A percentile compares a stretch with the other conserved stretches of the same genome.
Conservation (phyloP, 208 protist genomes). For the Leishmania martiniquensis region DNA sequence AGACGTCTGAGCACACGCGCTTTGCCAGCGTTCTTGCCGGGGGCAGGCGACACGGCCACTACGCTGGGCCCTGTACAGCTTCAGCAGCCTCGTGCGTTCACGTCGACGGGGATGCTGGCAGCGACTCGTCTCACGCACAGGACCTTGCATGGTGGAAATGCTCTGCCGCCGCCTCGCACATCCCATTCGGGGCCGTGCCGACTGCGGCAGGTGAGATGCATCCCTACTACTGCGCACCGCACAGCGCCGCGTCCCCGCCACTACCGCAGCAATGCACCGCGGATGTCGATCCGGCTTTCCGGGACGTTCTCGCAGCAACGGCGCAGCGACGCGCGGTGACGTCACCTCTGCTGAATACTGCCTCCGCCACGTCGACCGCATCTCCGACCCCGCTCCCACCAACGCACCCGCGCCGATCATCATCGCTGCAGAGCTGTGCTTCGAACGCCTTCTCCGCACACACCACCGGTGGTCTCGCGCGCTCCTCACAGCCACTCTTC, state of each 20-base stretch:
- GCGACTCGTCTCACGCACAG: neutral
- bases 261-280: neutral
- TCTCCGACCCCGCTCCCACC: slow-evolving; percentile 19
- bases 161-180: neutral
- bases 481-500: neutral
- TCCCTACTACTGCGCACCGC: slow-evolving; percentile 2
- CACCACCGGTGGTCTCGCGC: neutral
- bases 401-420: slow-evolving; percentile 27
- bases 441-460: neutral
- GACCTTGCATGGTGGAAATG: slow-evolving; percentile 6
- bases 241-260: neutral
- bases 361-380: neutral
- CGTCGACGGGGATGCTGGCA: neutral
- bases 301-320: neutral
- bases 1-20: slow-evolving; percentile 25
- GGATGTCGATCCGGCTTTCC: neutral
- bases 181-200: neutral
- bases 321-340: neutral
- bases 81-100: neutral
- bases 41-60: neutral
- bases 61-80: neutral
- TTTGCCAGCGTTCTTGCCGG: slow-evolving; percentile 25
- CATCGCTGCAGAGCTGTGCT: slow-evolving; percentile 9
- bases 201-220: neutral
- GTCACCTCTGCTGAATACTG: neutral